Base-by-base conservation (phyloP, 805 yeast genomes). In the Pichia nakasei region DNA sequence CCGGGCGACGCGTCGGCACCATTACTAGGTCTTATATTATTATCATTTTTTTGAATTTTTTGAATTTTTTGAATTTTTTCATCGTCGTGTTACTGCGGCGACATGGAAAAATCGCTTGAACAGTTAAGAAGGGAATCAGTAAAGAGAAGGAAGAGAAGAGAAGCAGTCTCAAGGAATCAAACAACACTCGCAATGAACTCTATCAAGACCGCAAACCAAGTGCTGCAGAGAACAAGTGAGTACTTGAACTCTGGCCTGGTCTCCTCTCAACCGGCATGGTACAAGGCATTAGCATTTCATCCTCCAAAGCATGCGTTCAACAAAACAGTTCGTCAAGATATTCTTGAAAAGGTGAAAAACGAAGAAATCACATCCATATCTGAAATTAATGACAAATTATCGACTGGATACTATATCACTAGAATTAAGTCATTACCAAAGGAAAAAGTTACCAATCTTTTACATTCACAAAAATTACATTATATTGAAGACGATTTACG, bases 221-320 rank as follows among this genome's bases (percentile, higher is more conserved):
- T 89, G 3, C 73, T 89, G 38, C 84, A 84, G 62, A 76, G 88
- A 56, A 85, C 96, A 0, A 81, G 96, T 2, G 80, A 82, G 47
- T 80, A 80, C 53, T 65, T 91, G 50, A 71, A 70, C 53, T 73
- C 85, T 0, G 91, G 94, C 2, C 67, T 82, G n/a, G 70, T 87
- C 38, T 69, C 63, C 27, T 64, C 72, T 27, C 82, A 83, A 56
- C 98, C 98, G 2, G 81, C 81, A 1, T 93, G 97, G 98, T 87
- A 73, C 63, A 79, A 81, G 50, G 91, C 85, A 6, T 87, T 93
- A 15, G 85, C 85, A 4, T 72, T 80, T 22, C 72, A 82, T 53
- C 97, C 97, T 34, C 97, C 97, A 31, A 68, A 75, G 35, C 73
- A 73, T 47, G 77, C 78, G 52, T 72, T 81, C 52, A 71, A 72